These are phyloP conservation scores for Claviceps pazoutovae DNA, from an alignment of 2,329 filamentous ascomycete species.

Conservation along the genomic window DNA sequence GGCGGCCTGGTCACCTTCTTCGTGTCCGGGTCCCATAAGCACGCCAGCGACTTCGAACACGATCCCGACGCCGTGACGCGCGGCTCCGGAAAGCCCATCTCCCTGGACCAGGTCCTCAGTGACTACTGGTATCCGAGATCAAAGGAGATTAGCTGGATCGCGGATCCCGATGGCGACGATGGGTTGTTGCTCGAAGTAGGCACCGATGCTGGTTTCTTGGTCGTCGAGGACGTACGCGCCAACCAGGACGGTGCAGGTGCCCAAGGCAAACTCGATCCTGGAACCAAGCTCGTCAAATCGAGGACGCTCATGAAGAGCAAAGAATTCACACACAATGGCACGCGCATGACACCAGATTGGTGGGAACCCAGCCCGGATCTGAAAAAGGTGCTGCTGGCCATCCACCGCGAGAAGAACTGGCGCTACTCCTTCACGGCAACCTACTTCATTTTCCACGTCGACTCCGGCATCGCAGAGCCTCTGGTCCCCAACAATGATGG, in stretches of 20 bases:
- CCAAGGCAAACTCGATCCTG: slow-evolving; percentile 14
- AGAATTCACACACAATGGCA: slow-evolving; percentile 45
- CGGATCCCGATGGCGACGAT: slow-evolving; percentile 62
- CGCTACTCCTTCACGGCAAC: slow-evolving; percentile 74
- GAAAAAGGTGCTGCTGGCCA: slow-evolving; percentile 73
- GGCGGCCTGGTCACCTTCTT: slow-evolving; percentile 55
- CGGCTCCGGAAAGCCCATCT: slow-evolving; percentile 58
- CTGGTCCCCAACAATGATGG: slow-evolving; percentile 55
- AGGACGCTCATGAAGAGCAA: slow-evolving; percentile 62
- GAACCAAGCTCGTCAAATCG: slow-evolving; percentile 28
- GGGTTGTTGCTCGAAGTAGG: slow-evolving; percentile 69
- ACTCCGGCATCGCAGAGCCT: slow-evolving; percentile 60
- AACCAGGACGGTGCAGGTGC: slow-evolving; percentile 18
- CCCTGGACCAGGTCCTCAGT: slow-evolving; percentile 53
- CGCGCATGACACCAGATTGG: slow-evolving; percentile 40
- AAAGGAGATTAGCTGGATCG: slow-evolving; percentile 64
- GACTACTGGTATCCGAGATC: slow-evolving; percentile 51
- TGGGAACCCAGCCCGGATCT: slow-evolving; percentile 70
- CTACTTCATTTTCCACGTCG: slow-evolving; percentile 90
- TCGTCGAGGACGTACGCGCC: slow-evolving; percentile 72
- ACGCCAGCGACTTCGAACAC: slow-evolving; percentile 47
- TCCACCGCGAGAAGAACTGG: slow-evolving; percentile 63
- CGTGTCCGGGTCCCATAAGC: slow-evolving; percentile 49
- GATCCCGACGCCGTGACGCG: slow-evolving; percentile 51
- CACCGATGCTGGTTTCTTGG: slow-evolving; percentile 58